Evolutionary conservation across 2,329 filamentous ascomycete genomes (phyloP).

Genomic region (Hymenotorrendiella dingleyae): DNA sequence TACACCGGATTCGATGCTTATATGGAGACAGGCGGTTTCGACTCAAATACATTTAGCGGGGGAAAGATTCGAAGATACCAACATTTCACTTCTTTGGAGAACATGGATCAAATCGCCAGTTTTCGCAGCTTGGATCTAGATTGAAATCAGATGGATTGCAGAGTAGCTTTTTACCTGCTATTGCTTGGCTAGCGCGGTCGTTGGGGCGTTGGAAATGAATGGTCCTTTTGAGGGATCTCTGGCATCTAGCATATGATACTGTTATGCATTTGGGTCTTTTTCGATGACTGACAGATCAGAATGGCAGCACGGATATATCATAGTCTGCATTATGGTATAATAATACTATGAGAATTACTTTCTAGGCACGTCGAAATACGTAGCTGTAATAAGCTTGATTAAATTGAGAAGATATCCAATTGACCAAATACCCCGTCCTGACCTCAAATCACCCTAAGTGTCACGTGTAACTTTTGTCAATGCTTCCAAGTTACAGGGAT

Average conservation of each 20-base stretch:
- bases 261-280: slow-evolving; percentile 7
- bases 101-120: too few relatives aligned
- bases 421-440: too few relatives aligned
- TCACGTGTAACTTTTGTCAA: too few relatives aligned
- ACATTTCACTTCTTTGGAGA: neutral
- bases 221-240: slow-evolving; percentile 3
- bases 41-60: neutral
- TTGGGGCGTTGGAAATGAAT: slow-evolving; percentile 7
- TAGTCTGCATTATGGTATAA: slow-evolving; percentile 8
- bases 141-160: neutral
- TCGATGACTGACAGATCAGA: neutral
- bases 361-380: too few relatives aligned
- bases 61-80: neutral
- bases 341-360: too few relatives aligned
- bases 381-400: too few relatives aligned
- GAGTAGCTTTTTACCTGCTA: neutral
- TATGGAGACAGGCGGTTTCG: neutral
- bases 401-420: too few relatives aligned
- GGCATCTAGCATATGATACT: slow-evolving; percentile 16
- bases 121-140: neutral
- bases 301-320: too few relatives aligned
- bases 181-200: neutral
- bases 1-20: neutral
- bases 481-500: too few relatives aligned
- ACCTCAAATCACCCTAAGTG: too few relatives aligned